phyloP scores from a whole-genome alignment of 116 monocot genomes.

The Phalaenopsis hybrid region DNA sequence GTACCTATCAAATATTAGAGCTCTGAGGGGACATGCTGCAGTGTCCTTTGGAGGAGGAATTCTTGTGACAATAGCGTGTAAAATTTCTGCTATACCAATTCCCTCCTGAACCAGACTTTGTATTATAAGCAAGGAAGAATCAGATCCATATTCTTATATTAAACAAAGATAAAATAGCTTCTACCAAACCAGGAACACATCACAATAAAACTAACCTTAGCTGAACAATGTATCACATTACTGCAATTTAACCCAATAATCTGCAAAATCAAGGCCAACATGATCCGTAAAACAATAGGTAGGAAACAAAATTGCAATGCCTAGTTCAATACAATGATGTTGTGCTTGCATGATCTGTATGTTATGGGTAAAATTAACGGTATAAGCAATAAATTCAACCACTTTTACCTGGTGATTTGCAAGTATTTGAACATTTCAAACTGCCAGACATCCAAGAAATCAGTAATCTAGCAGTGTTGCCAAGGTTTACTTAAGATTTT shows the following conservation, averaged over 20 bases:
- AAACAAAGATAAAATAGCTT: background rate
- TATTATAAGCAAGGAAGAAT: background rate
- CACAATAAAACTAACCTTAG: slow-evolving; percentile 56
- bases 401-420: background rate
- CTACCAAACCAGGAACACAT: background rate
- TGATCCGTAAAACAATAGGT: background rate
- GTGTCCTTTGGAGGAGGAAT: slow-evolving; percentile 81
- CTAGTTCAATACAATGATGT: background rate
- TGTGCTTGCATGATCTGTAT: background rate
- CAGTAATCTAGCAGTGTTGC: slow-evolving; percentile 1
- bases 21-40: slow-evolving; percentile 63
- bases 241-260: slow-evolving; percentile 91
- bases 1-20: slow-evolving; percentile 97
- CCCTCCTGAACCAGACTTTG: slow-evolving; percentile 53
- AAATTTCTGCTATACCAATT: slow-evolving; percentile 77
- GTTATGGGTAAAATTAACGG: background rate
- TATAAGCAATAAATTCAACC: background rate
- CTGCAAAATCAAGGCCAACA: slow-evolving; percentile 27
- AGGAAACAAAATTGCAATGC: background rate
- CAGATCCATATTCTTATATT: background rate
- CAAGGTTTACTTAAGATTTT: background rate
- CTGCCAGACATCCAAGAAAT: background rate
- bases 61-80: slow-evolving; percentile 61
- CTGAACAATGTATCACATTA: slow-evolving; percentile 84
- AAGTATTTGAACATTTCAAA: background rate